phyloP scores from a whole-genome alignment of 2,329 filamentous ascomycete species.

The Arthrobotrys sphaeroides region DNA sequence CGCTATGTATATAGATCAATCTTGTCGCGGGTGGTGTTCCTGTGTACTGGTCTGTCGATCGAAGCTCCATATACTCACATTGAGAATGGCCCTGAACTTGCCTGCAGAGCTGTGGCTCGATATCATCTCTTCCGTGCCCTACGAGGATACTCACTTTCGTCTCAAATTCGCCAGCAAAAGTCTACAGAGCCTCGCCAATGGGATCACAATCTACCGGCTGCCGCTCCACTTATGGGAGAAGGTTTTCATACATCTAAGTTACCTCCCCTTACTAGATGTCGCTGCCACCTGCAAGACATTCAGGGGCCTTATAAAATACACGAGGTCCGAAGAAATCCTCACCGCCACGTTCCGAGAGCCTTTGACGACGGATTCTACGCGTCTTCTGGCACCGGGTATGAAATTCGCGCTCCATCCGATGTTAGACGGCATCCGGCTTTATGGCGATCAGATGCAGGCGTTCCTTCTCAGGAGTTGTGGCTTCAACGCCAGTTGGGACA shows the following conservation, averaged over 20 bases:
- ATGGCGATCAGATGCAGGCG: background rate
- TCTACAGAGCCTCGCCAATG: background rate
- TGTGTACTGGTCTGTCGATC: too few relatives aligned
- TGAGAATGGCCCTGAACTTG: background rate
- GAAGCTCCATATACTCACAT: too few relatives aligned
- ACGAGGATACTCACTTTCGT: background rate
- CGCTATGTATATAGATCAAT: too few relatives aligned
- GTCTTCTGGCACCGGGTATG: background rate
- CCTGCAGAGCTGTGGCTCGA: slow-evolving; percentile 19
- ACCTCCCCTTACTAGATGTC: background rate
- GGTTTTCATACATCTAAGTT: slow-evolving; percentile 1
- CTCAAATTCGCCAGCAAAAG: background rate
- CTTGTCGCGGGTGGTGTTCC: too few relatives aligned
- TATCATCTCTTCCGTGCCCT: background rate
- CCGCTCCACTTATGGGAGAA: slow-evolving; percentile 14
- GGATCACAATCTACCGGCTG: background rate
- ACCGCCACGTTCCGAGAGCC: background rate
- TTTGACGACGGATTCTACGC: background rate
- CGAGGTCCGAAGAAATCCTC: background rate
- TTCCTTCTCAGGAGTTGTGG: background rate
- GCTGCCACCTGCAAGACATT: background rate
- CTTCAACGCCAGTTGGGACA: background rate
- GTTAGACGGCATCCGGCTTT: background rate
- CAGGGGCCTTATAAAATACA: background rate
- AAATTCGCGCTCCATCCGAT: background rate